Conservation (phyloP, 768 basidiomycete species). For the Cystobasidium tubakii region DNA sequence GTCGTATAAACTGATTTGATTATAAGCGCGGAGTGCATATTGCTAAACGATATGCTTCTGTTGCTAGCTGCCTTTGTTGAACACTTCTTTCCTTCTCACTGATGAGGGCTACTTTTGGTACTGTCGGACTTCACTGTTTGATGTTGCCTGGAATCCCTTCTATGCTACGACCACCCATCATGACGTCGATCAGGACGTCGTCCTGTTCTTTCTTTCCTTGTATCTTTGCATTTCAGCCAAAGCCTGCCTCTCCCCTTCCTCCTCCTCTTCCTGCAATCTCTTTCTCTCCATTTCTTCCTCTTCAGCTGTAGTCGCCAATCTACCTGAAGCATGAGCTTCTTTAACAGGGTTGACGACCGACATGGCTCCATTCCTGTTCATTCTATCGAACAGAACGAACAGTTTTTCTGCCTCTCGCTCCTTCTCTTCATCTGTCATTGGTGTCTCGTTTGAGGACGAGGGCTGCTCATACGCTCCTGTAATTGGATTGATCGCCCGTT, state of each 20-base stretch:
- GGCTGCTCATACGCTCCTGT: conserved; percentile 61
- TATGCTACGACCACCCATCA: too few species aligned
- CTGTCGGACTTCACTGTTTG: too few species aligned
- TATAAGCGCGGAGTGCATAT: too few species aligned
- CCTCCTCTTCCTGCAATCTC: conserved; percentile 34
- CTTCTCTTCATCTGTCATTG: conserved; percentile 92
- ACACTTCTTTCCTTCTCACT: too few species aligned
- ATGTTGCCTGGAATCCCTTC: too few species aligned
- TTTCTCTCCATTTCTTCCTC: conserved; percentile 37
- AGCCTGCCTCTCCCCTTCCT: conserved; percentile 43
- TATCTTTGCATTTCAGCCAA: conserved; percentile 42
- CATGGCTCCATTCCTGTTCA: conserved; percentile 64
- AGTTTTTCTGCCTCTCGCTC: conserved; percentile 86
- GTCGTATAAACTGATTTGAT: too few species aligned
- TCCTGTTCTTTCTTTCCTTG: conserved; percentile 35
- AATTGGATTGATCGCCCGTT: conserved; percentile 65
- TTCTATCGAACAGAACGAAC: conserved; percentile 80
- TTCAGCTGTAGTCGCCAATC: conserved; percentile 39
- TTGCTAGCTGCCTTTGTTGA: too few species aligned
- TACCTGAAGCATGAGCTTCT: conserved; percentile 38
- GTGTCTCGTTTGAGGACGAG: conserved; percentile 49
- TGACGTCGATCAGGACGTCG: too few species aligned
- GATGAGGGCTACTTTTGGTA: too few species aligned
- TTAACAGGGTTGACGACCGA: conserved; percentile 56
- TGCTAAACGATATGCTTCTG: too few species aligned